Base-by-base conservation (phyloP, 192 early-diverging fungal species). In the Backusella psychrophila region DNA sequence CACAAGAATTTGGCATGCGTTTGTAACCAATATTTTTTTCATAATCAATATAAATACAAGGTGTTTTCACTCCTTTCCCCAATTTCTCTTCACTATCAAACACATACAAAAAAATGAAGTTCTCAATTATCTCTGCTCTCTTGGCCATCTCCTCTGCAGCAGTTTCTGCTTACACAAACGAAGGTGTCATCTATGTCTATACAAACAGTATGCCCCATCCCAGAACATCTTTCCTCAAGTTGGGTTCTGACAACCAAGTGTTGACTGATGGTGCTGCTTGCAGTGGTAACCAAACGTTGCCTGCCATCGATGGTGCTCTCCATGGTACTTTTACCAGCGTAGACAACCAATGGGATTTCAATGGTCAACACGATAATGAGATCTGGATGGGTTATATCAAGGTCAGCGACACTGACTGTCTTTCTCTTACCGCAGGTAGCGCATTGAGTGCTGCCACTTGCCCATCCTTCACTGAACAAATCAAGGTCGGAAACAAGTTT, bases 321-420 rank as follows among this genome's bases (percentile, higher is more conserved):
- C 15, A 33, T 38, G 78, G 73, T 41, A 46, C 21, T 17, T 79
- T 79, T 66, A 79, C 69, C 36, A 49, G 69, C 15, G 66, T 79
- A 1, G 66, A 75, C 31, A 79, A 79, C 74, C 73, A 75, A 71
- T 79, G 78, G 78, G 78, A 53, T 26, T 79, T 79, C 53, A 79
- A 79, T 46, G 72, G 74, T 31, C 1, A 66, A 52, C 78, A 79
- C 14, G 72, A 79, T 44, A 75, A 75, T 69, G 73, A 75, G 49
- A 73, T 75, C n/a, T 39, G 44, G 6, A 75, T 71, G 75, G 78
- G 78, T 71, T 79, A 79, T 46, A 70, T 79, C 68, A 70, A 71
- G 26, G 26, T 79, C 35, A 36, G 8, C 23, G 74, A 17, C 35
- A 75, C 21, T 31, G 53, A 79, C 31, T 79, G 78, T 36, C 74